phyloP scores from a whole-genome alignment of 1,139 yeast genomes.

The Pichia sp. region DNA sequence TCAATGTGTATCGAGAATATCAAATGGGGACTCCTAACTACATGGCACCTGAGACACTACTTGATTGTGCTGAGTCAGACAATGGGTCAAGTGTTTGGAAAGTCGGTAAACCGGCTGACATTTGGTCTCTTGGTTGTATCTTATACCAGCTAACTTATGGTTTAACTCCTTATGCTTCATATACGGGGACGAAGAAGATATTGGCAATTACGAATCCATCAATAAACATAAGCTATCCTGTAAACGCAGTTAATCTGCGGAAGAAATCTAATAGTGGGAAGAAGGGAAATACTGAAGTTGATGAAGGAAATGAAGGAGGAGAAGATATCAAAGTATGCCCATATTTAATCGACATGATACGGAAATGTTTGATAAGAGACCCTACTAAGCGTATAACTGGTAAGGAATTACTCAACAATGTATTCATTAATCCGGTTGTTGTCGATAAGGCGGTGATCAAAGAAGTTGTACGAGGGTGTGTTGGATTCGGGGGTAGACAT shows the following conservation, averaged over 20 bases:
- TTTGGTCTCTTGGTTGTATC: slow-evolving; percentile 98
- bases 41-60: slow-evolving; percentile 95
- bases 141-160: slow-evolving; percentile 95
- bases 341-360: slow-evolving; percentile 61
- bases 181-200: slow-evolving; percentile 72
- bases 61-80: slow-evolving; percentile 45
- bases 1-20: slow-evolving; percentile 82
- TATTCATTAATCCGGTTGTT: slow-evolving; percentile 69
- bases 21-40: slow-evolving; percentile 96
- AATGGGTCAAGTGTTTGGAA: slow-evolving; percentile 48
- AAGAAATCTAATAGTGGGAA: slow-evolving; percentile 15
- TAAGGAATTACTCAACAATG: slow-evolving; percentile 50
- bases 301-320: slow-evolving; percentile 18
- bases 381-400: slow-evolving; percentile 68
- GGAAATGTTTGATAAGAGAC: slow-evolving; percentile 67
- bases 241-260: slow-evolving; percentile 23
- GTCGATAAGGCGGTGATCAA: slow-evolving; percentile 64
- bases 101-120: slow-evolving; percentile 93
- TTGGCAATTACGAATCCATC: slow-evolving; percentile 86
- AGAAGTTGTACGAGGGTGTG: slow-evolving; percentile 73
- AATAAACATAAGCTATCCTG: slow-evolving; percentile 67
- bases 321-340: slow-evolving; percentile 24
- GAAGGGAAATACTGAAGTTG: slow-evolving; percentile 10
- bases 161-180: slow-evolving; percentile 82
- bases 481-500: slow-evolving; percentile 56